Base-by-base conservation (phyloP, 108 stramenopile genomes). In the Pseudonitzschia multistriata region DNA sequence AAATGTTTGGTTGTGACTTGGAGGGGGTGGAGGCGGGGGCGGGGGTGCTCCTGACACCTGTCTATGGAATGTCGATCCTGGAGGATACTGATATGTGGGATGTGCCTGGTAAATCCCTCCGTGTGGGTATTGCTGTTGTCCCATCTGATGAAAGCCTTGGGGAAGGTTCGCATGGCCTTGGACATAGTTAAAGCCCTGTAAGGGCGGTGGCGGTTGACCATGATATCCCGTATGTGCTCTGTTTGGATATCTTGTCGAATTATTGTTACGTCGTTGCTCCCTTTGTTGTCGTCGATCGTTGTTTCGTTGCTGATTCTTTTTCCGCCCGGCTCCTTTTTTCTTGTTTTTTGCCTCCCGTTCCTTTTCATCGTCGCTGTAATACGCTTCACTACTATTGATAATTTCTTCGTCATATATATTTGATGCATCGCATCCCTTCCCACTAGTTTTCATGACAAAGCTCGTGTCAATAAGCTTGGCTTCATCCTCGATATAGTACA, bases 361-460 rank as follows among this genome's bases (percentile, higher is more conserved):
- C 53, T 89, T 69, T 73, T 93, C 92, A 64, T 93, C 92, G 62
- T 93, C 92, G 45, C 89, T 89, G 66, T 80, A 90, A 62, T 90
- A 71, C 62, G 84, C 78, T 68, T 91, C 92, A 29, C 74, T 81
- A 17, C 74, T 64, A 64, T 84, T 74, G n/a, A 63, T 22, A 34
- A 88, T 71, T 67, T 93, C 92, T 70, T 93, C 92, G 66, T 93
- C 92, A 73, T 86, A 85, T 11, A 91, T 55, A 77, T 93, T 93
- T 10, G 92, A 93, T 5, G 92, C 92, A 71, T 93, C 86, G 65
- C 89, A 93, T 25, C 92, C 92, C 61, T 84, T 88, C 30, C 89
- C 83, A 79, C 89, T 90, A 1, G 56, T 65, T 61, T 68, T 57
- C 49, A 86, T 74, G 37, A 93, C 71, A 30, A 66, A 34, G 11